Conservation (phyloP, 257 asterid genomes). For the Mentha longifolia region DNA sequence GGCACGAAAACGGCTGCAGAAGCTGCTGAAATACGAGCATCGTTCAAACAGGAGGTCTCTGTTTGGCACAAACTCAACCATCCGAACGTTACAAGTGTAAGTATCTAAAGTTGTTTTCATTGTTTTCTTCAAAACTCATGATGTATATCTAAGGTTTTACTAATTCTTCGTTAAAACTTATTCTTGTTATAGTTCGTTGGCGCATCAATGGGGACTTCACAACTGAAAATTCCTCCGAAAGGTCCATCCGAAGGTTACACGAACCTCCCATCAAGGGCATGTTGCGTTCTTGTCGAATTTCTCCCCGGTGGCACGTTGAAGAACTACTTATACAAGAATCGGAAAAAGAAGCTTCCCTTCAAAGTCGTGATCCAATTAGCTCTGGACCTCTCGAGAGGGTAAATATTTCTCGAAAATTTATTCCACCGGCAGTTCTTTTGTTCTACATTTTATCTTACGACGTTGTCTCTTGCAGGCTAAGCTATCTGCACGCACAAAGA, state of each 20-base stretch:
- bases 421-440: neutral
- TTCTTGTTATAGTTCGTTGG: conserved; percentile 63
- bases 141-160: neutral
- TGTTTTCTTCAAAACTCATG: neutral
- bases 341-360: conserved; percentile 73
- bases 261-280: conserved; percentile 66
- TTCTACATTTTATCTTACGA: conserved; percentile 1
- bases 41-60: conserved; percentile 81
- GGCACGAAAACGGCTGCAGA: conserved; percentile 71
- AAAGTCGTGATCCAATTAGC: conserved; percentile 70
- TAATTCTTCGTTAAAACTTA: neutral
- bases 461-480: conserved; percentile 47
- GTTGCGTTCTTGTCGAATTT: conserved; percentile 80
- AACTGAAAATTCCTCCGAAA: conserved; percentile 69
- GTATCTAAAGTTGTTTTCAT: neutral
- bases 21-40: conserved; percentile 70
- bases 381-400: conserved; percentile 84
- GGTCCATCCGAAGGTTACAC: conserved; percentile 55
- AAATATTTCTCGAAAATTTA: conserved; percentile 8
- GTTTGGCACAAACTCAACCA: conserved; percentile 92
- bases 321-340: conserved; percentile 61
- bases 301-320: conserved; percentile 77
- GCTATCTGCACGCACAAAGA: conserved; percentile 75
- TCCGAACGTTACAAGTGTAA: conserved; percentile 70
- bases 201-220: conserved; percentile 87